A percentile compares a stretch with the other conserved stretches of the same genome.
phyloP scores from a whole-genome alignment of 75 land plant genomes.

The Picea sitchensis region DNA sequence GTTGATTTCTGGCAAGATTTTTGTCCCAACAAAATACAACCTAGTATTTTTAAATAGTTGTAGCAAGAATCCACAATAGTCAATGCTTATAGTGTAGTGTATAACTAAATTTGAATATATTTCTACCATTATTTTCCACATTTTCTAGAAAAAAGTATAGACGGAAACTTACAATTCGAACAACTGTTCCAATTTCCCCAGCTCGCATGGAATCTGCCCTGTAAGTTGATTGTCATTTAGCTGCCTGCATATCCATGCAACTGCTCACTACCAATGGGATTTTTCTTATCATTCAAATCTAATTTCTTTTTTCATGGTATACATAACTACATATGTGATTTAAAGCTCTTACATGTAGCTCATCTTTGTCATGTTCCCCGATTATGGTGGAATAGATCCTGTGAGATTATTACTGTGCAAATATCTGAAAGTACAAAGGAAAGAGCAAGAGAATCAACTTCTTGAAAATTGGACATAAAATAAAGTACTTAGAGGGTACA shows the following conservation, averaged over 20 bases:
- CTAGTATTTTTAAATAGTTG: neutral
- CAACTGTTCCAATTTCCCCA: conserved; percentile 81
- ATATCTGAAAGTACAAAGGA: conserved; percentile 31
- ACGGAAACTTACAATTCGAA: conserved; percentile 54
- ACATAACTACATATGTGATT: neutral
- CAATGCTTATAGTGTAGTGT: neutral
- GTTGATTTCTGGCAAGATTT: conserved; percentile 76
- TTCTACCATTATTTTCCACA: neutral
- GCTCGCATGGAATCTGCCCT: conserved; percentile 83
- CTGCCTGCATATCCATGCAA: conserved; percentile 53
- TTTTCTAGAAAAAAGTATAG: too few relatives aligned
- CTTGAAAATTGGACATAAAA: neutral
- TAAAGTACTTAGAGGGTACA: neutral
- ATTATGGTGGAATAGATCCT: conserved; percentile 74
- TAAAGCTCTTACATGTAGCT: conserved; percentile 62
- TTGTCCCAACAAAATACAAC: conserved; percentile 26
- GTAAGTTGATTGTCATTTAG: conserved; percentile 71
- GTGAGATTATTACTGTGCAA: conserved; percentile 69
- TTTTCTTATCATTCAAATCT: neutral
- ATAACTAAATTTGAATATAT: neutral
- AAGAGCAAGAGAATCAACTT: neutral
- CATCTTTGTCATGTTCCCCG: conserved; percentile 85
- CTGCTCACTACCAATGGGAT: neutral
- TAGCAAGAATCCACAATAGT: neutral
- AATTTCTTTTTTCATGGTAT: neutral